These are phyloP conservation scores for Lyophyllum shimeji DNA, from an alignment of 768 basidiomycete genomes.

Conservation along the genomic window DNA sequence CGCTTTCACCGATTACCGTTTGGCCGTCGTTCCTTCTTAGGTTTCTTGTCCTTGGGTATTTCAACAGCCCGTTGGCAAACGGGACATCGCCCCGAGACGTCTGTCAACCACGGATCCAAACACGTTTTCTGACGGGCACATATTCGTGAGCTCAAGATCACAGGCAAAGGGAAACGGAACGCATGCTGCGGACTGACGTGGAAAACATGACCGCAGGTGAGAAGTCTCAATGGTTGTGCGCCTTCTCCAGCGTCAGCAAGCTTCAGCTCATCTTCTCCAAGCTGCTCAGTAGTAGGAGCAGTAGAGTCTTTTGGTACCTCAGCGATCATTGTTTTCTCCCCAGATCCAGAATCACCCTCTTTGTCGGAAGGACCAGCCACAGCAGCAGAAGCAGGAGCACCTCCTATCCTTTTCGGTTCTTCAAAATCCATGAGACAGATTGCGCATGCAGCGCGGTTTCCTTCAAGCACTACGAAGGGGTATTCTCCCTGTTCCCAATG, in stretches of 20 bases:
- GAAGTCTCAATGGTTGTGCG: slow-evolving; percentile 70
- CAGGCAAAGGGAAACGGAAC: background rate
- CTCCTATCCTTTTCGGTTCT: slow-evolving; percentile 50
- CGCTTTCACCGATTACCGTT: background rate
- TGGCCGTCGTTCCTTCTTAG: slow-evolving; percentile 6
- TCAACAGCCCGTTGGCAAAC: slow-evolving; percentile 80
- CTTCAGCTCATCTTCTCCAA: slow-evolving; percentile 32
- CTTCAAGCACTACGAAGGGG: slow-evolving; percentile 81
- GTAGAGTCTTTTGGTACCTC: background rate
- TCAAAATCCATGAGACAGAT: slow-evolving; percentile 87
- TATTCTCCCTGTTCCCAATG: slow-evolving; percentile 76
- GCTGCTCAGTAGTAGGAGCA: slow-evolving; percentile 1
- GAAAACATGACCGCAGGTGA: slow-evolving; percentile 86
- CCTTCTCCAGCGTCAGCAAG: slow-evolving; percentile 76
- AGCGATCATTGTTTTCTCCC: background rate
- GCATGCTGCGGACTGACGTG: slow-evolving; percentile 56
- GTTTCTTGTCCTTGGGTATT: slow-evolving; percentile 29
- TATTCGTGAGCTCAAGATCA: slow-evolving; percentile 1
- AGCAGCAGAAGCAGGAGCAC: background rate
- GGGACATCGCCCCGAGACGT: slow-evolving; percentile 86
- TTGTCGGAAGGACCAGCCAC: background rate
- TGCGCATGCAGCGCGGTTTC: slow-evolving; percentile 81
- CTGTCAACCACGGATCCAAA: slow-evolving; percentile 85
- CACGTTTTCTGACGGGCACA: slow-evolving; percentile 67
- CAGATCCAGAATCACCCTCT: background rate